phyloP scores from a whole-genome alignment of 1,284 basidiomycete genomes.

The Ganoderma meredithae region DNA sequence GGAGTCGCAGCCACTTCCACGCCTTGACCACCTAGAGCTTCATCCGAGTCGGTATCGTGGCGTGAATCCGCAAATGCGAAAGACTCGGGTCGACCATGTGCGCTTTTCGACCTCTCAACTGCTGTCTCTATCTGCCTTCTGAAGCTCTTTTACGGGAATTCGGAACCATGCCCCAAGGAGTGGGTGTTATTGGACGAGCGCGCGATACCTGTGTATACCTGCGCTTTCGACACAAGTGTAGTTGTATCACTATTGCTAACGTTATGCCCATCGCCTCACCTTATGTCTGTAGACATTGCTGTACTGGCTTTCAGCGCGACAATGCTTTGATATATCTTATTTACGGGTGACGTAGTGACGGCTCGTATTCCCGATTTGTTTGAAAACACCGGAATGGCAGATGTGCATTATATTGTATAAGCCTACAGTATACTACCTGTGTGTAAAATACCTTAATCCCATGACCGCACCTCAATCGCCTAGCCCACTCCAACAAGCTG shows the following conservation, averaged over 20 bases:
- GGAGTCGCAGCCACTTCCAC: neutral
- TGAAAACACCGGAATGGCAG: no score
- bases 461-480: neutral
- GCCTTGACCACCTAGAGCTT: slow-evolving; percentile 1
- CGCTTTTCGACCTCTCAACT: neutral
- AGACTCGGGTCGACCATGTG: neutral
- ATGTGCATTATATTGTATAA: no score
- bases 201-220: no score
- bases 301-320: no score
- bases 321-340: no score
- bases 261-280: neutral
- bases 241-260: neutral
- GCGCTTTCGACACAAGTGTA: neutral
- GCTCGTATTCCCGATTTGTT: no score
- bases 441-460: neutral
- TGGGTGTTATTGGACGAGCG: neutral
- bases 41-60: slow-evolving; percentile 18
- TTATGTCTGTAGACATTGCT: neutral
- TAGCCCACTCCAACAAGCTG: no score
- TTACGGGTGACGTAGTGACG: no score
- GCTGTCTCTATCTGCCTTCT: neutral
- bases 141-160: neutral
- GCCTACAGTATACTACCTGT: neutral
- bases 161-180: neutral
- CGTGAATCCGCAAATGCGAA: neutral